Evolutionary conservation across 2,329 filamentous ascomycete species (phyloP), one percentile per base, ranked within the genome.

Genomic region (Lachnellula occidentalis): DNA sequence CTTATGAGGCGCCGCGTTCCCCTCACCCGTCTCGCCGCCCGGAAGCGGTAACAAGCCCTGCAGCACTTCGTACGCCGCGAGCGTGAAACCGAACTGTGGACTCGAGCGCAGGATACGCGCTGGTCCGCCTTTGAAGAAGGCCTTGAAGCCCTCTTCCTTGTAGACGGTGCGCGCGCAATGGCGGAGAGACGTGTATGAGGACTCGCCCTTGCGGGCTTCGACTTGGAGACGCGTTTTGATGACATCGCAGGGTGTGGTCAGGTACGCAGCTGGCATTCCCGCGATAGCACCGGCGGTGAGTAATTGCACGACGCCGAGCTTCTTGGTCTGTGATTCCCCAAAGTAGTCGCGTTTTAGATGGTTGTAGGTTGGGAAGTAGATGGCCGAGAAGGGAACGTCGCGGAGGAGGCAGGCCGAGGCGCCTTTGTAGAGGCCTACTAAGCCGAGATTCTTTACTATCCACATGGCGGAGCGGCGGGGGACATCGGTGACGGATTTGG

Each of bases 161-260:
- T 80, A 86, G 66, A 99, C 88, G 14, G 90, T 95, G 65, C 74
- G 74, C 37, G 94, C 94, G 51, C 86, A 89, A 74, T 99, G 90
- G 53, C 90, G 83, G 47, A 99, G 80, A 46, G 88, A 89, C 42
- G 83, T 94, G 78, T 99, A 99, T 48, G 80, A 79, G 3, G 86
- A 86, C 67, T 99, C 92, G 60, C 94, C 94, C 78, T 97, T 97
- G 61, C 94, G 88, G 21, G 92, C 92, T 73, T 99, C 94, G 56
- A 99, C 94, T 73, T 99, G 94, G 57, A 99, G 80, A 70, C 94
- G 88, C 3, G 94, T 99, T 81, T 99, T 99, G 85, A 99, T 97
- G 58, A 99, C 94, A 69, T 99, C 94, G 76, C 89, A 96, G 0
- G 94, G 94, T 2, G 94, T 99, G 22, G 94, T 99, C 59, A 99